phyloP scores from a whole-genome alignment of 2,329 filamentous ascomycete genomes.

The Aspergillus floridensis region DNA sequence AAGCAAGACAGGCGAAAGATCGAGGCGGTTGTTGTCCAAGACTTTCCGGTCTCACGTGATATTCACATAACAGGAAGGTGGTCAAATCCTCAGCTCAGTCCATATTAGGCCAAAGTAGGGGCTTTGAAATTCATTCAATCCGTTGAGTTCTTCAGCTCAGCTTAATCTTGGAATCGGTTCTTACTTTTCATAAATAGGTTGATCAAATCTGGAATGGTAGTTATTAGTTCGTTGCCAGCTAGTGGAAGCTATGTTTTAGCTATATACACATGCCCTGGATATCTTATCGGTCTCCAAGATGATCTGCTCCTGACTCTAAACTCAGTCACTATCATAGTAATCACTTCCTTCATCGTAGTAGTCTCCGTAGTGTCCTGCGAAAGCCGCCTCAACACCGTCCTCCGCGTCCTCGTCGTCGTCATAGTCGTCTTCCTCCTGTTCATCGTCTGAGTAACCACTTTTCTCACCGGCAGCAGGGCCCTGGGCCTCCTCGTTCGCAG shows the following conservation, averaged over 20 bases:
- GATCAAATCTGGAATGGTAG: background rate
- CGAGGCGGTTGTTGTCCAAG: background rate
- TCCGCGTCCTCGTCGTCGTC: constrained; percentile 37
- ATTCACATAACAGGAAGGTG: background rate
- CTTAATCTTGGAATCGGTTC: background rate
- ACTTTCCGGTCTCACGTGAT: background rate
- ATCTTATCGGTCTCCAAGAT: constrained; percentile 1
- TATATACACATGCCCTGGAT: constrained; percentile 9
- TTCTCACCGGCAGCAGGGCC: constrained; percentile 20
- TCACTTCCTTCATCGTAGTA: constrained; percentile 35
- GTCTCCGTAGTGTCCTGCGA: constrained; percentile 37
- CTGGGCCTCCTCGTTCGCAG: constrained; percentile 25
- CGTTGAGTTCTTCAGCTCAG: too few relatives aligned
- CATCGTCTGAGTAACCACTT: constrained; percentile 13
- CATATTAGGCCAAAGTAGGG: background rate
- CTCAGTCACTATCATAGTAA: constrained; percentile 34
- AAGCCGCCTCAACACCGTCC: constrained; percentile 35
- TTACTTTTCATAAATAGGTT: background rate
- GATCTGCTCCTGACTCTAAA: constrained; percentile 6
- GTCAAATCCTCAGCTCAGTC: background rate
- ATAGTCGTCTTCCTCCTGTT: constrained; percentile 25
- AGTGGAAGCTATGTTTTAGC: background rate
- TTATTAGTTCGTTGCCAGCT: constrained; percentile 1
- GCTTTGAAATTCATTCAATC: background rate
- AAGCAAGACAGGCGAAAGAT: background rate